Percentiles rank a stretch among this genome's conserved stretches.
Evolutionary conservation across 768 basidiomycete species (phyloP).

Genomic region (Lactarius indigo): DNA sequence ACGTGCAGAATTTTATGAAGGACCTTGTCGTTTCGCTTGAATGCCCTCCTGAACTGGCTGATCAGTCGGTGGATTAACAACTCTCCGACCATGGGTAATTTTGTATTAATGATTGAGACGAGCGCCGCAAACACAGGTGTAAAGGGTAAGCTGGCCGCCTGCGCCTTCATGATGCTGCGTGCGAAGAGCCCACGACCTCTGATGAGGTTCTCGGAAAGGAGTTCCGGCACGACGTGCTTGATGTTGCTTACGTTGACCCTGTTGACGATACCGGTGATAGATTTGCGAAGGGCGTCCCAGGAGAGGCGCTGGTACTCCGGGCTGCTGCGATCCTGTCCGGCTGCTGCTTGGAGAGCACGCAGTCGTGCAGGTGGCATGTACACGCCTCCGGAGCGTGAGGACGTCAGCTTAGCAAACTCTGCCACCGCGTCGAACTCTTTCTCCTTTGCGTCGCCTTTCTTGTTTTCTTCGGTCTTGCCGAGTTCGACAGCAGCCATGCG

Average conservation of each 20-base stretch:
- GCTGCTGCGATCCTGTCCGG: slow-evolving; percentile 75
- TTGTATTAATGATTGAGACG: slow-evolving; percentile 94
- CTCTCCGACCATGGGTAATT: slow-evolving; percentile 95
- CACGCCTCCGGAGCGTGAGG: slow-evolving; percentile 85
- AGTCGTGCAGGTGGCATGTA: slow-evolving; percentile 96
- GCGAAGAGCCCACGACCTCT: slow-evolving; percentile 91
- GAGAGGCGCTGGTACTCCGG: slow-evolving; percentile 91
- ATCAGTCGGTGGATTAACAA: slow-evolving; percentile 83
- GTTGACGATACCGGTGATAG: slow-evolving; percentile 99
- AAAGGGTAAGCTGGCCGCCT: slow-evolving; percentile 94
- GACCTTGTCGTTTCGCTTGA: slow-evolving; percentile 97
- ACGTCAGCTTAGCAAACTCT: slow-evolving; percentile 84
- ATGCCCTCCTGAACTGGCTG: slow-evolving; percentile 91
- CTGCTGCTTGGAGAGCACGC: slow-evolving; percentile 84
- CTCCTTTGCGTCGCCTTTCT: slow-evolving; percentile 32
- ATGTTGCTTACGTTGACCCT: slow-evolving; percentile 97
- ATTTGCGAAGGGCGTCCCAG: slow-evolving; percentile 97
- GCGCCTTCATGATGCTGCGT: slow-evolving; percentile 96
- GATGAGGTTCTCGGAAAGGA: slow-evolving; percentile 92
- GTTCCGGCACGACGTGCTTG: slow-evolving; percentile 86
- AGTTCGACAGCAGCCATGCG: slow-evolving; percentile 67
- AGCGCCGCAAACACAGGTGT: slow-evolving; percentile 96
- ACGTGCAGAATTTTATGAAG: slow-evolving; percentile 25
- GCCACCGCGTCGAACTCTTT: slow-evolving; percentile 68
- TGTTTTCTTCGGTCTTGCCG: slow-evolving; percentile 47